phyloP scores from a whole-genome alignment of 106 monocot species.

The Allium fistulosum region DNA sequence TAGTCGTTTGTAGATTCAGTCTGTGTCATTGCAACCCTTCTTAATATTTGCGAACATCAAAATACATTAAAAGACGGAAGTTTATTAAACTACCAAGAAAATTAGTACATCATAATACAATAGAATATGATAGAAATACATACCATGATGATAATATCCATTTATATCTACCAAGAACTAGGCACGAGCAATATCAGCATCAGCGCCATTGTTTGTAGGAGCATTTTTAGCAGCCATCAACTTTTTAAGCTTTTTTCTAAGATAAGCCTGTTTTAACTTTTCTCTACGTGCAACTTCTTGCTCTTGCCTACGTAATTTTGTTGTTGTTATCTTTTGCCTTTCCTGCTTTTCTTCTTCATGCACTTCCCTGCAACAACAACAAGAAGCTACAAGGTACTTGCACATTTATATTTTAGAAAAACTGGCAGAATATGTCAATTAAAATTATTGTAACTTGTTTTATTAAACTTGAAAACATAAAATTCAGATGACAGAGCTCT shows the following conservation, averaged over 20 bases:
- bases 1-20: too few species aligned
- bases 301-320: conserved; percentile 69
- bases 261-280: conserved; percentile 80
- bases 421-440: background rate
- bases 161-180: background rate
- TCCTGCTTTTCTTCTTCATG: conserved; percentile 86
- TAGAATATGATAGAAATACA: background rate
- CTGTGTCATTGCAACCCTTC: too few species aligned
- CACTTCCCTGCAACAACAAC: conserved; percentile 55
- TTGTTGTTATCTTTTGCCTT: conserved; percentile 51
- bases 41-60: too few species aligned
- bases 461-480: background rate
- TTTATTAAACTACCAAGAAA: too few species aligned
- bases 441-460: background rate
- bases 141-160: background rate
- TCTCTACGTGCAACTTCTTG: conserved; percentile 70
- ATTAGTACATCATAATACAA: too few species aligned
- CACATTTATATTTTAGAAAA: background rate
- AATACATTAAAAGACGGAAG: too few species aligned
- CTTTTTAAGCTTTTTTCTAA: conserved; percentile 78
- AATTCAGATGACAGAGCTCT: background rate
- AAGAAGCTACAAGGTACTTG: background rate
- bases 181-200: conserved; percentile 1
- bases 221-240: conserved; percentile 36
- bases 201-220: background rate